Evolutionary conservation across 148 eudicot genomes (phyloP), one percentile per base, ranked within the genome.

Genomic region (Chenopodium quinoa): DNA sequence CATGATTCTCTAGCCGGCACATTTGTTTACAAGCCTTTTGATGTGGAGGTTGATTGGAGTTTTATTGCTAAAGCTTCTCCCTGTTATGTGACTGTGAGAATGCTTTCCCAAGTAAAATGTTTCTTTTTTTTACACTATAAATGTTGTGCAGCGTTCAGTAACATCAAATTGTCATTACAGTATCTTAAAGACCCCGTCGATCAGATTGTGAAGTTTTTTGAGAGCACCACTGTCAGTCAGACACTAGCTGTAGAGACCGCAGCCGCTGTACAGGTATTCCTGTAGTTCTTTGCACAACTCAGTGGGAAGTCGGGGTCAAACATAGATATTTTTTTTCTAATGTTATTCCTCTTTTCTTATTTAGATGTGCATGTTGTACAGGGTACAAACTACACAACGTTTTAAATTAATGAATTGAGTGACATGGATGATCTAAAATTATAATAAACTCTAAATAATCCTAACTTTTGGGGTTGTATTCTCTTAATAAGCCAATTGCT

Each of bases 1-100:
- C 82, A 84, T 75, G 94, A 96, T 88, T 96, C 99, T 25, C 86
- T 96, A 81, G 88, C 88, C 84, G 92, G 91, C 25, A 87, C 89
- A 79, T 96, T 94, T 85, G 83, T 90, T 86, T 96, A 91, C 87
- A 96, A 94, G 87, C 99, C 99, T 73, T 87, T 94, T 82, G 87
- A 92, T 90, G 86, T 84, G 84, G 90, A 91, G 64, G 89, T 94
- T 56, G 99, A 96, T 89, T 96, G 99, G 99, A 94, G 98, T 82
- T 77, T 94, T 85, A 92, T 89, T 87, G 98, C 94, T 64, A 96
- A 92, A 88, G 98, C 98, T 81, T 92, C 99, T 84, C 99, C 99
- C 27, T 92, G 98, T 83, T 94, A 96, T 81, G 85, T 91, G 88
- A 96, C 99, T 81, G 99, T 96, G 86, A 81, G 98, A 75, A 29